phyloP scores from a whole-genome alignment of 805 yeast species.

The Zygoascus flipseniorum region DNA sequence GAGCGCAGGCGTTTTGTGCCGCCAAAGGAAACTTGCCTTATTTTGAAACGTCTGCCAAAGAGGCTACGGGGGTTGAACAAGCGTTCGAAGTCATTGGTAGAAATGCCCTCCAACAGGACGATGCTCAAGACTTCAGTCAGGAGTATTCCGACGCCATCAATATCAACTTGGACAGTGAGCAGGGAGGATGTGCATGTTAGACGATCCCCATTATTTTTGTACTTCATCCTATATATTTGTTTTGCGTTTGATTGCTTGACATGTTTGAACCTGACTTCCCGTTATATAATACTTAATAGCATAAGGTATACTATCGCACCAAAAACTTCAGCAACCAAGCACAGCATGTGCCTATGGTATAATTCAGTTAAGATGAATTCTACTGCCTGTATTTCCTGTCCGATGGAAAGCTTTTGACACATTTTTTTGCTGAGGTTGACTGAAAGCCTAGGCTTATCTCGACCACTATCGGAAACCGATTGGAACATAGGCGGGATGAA shows the following conservation, averaged over 20 bases:
- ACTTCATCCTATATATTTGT: background rate
- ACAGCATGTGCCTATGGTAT: too few relatives aligned
- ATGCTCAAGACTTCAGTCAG: constrained; percentile 80
- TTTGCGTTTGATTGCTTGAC: background rate
- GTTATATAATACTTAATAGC: background rate
- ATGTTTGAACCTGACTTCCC: background rate
- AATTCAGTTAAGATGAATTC: too few relatives aligned
- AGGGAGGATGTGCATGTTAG: constrained; percentile 67
- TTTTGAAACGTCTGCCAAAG: constrained; percentile 97
- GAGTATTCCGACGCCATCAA: constrained; percentile 96
- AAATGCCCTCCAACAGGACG: constrained; percentile 93
- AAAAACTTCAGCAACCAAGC: too few relatives aligned
- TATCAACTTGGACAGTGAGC: constrained; percentile 81
- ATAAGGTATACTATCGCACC: background rate
- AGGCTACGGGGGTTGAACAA: constrained; percentile 86
- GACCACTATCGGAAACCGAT: too few relatives aligned
- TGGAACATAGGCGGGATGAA: too few relatives aligned
- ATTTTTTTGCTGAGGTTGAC: too few relatives aligned
- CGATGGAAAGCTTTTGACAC: too few relatives aligned
- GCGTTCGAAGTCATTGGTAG: constrained; percentile 95
- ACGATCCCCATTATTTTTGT: background rate
- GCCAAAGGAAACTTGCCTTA: constrained; percentile 76
- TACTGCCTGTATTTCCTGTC: too few relatives aligned
- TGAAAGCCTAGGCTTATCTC: too few relatives aligned
- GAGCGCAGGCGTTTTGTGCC: constrained; percentile 54